Evolutionary conservation across 225 moss, liverwort and hornwort genomes (phyloP), one percentile per base, ranked within the genome.

Genomic region (Sphagnum contortum): DNA sequence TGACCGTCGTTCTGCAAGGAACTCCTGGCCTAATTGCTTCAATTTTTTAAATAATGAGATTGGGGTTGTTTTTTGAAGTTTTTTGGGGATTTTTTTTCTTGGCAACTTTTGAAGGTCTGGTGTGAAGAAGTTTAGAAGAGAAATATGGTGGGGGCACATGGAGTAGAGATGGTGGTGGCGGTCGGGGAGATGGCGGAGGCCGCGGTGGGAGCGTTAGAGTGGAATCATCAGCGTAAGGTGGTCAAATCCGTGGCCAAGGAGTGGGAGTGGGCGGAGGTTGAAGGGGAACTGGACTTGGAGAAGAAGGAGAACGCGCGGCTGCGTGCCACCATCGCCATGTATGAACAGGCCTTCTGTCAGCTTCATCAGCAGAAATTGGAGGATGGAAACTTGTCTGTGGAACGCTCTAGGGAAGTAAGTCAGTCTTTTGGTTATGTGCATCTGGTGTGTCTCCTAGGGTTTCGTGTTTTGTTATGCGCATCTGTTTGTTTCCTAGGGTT

Each of bases 151-250:
- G 79, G 67, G 65, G 71, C 73, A 6, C 77, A 83, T 68, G 88
- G 85, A 56, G 78, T 91, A 60, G 85, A 89, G 66, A 79, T 89
- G 65, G 94, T 87, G 63, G 88, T 87, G 69, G 87, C 87, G 11
- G 94, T 94, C 46, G 94, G 82, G 52, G 91, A 94, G 84, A 89
- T 95, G 66, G 94, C 91, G 57, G 94, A 95, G 71, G 87, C 79
- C 55, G 67, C 89, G 50, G 85, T 71, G 53, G 94, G 81, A 12
- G 86, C 91, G 5, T 47, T 91, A 65, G 91, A 95, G 76, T 87
- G 84, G 87, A 89, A 86, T 60, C 87, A 86, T 69, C 88, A 91
- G 66, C 83, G 79, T 44, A 71, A 77, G 29, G 71, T 62, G 11
- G 82, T 74, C 3, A 77, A 72, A 66, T 71, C 69, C 13, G 56